Conservation (phyloP, 2,329 filamentous ascomycete species). For the Cladophialophora yegresii region DNA sequence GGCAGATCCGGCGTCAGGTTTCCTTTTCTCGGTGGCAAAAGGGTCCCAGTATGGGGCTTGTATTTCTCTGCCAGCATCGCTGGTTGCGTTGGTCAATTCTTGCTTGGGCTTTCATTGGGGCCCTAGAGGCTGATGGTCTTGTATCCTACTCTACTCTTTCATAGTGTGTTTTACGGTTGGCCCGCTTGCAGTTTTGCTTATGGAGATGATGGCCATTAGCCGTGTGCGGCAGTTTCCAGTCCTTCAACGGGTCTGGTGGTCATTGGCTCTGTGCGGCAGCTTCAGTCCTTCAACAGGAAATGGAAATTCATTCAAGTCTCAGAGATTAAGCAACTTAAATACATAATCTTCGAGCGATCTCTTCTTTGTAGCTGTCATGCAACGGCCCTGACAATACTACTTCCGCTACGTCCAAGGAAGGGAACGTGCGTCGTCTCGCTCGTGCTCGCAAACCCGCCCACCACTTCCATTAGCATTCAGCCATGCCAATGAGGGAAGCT, state of each 20-base stretch:
- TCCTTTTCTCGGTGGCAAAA: background rate
- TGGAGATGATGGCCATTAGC: background rate
- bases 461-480: no score
- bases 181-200: background rate
- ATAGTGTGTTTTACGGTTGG: background rate
- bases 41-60: background rate
- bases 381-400: background rate
- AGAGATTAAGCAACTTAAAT: no score
- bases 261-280: background rate
- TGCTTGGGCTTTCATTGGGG: background rate
- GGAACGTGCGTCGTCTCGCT: no score
- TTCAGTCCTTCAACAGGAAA: background rate
- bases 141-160: background rate
- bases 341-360: no score
- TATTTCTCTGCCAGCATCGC: background rate
- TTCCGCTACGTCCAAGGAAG: background rate
- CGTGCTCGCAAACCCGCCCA: no score
- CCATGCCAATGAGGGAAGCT: no score
- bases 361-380: no score
- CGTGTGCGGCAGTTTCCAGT: background rate
- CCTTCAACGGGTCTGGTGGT: background rate
- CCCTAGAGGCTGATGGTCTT: background rate
- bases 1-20: no score
- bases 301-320: no score
- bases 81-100: background rate